phyloP scores from a whole-genome alignment of 108 stramenopile species.

The Skeletonema grethae region DNA sequence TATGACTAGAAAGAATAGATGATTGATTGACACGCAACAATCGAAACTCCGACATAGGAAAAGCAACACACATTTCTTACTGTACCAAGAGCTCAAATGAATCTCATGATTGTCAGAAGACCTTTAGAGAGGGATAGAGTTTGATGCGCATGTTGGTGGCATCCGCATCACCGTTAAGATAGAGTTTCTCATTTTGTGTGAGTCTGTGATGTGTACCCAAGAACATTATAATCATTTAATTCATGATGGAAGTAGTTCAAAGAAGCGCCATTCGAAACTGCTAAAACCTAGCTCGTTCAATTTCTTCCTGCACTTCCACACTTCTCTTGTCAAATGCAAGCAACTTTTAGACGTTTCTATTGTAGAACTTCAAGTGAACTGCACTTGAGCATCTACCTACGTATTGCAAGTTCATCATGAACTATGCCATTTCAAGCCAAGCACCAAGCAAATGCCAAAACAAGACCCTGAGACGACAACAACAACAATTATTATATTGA shows the following conservation, averaged over 20 bases:
- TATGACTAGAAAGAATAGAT: background rate
- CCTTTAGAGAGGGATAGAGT: background rate
- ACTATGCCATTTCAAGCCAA: no score
- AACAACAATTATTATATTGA: no score
- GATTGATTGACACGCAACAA: slow-evolving; percentile 6
- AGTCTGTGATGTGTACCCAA: background rate
- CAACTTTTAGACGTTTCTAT: no score
- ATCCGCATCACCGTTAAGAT: background rate
- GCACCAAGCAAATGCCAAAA: no score
- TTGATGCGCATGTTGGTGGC: background rate
- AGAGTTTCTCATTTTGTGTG: background rate
- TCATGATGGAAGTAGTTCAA: background rate
- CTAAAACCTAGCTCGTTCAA: no score
- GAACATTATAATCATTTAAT: background rate
- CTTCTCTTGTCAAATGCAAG: no score
- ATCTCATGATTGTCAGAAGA: background rate
- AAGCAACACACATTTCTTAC: background rate
- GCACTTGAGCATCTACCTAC: no score
- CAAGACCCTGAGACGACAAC: no score
- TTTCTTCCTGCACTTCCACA: no score
- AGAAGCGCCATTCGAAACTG: no score
- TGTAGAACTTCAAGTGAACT: no score
- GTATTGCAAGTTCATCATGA: no score
- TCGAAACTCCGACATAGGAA: background rate
- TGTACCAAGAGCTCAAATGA: background rate